A percentile compares a stretch with the other conserved stretches of the same genome.
Evolutionary conservation across 139 green algal species (phyloP).

Genomic region (Tetratostichococcus sp.): DNA sequence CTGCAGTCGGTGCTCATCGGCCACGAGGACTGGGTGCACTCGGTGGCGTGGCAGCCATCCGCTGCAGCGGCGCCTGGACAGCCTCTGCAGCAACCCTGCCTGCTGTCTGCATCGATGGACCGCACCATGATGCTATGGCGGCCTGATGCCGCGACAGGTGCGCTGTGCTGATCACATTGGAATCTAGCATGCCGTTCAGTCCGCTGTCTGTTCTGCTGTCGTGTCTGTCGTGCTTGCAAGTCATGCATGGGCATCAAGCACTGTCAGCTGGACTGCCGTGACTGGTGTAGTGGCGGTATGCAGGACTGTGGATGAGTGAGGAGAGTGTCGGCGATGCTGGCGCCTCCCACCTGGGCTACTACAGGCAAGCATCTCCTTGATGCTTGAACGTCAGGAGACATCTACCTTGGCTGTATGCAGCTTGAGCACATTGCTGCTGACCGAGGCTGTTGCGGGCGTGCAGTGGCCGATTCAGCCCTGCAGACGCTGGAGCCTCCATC

Average conservation of each 20-base stretch:
- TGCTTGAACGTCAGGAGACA: too few species aligned
- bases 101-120: conserved; percentile 93
- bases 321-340: conserved; percentile 85
- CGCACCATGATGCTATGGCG: conserved; percentile 92
- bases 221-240: too few species aligned
- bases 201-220: too few species aligned
- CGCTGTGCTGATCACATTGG: too few species aligned
- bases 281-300: too few species aligned
- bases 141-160: conserved; percentile 48
- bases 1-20: conserved; percentile 83
- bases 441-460: too few species aligned
- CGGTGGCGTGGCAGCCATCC: conserved; percentile 65
- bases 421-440: too few species aligned
- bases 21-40: conserved; percentile 96
- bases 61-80: neutral
- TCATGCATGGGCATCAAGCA: too few species aligned
- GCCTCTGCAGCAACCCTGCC: conserved; percentile 21
- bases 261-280: too few species aligned
- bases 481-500: conserved; percentile 41
- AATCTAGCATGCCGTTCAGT: too few species aligned
- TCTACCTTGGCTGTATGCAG: too few species aligned
- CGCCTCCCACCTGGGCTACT: conserved; percentile 61
- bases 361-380: neutral
- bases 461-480: conserved; percentile 58
- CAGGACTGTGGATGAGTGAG: conserved; percentile 82